Conservation (phyloP, 1,139 yeast species). For the Groenewaldozyma sp. region DNA sequence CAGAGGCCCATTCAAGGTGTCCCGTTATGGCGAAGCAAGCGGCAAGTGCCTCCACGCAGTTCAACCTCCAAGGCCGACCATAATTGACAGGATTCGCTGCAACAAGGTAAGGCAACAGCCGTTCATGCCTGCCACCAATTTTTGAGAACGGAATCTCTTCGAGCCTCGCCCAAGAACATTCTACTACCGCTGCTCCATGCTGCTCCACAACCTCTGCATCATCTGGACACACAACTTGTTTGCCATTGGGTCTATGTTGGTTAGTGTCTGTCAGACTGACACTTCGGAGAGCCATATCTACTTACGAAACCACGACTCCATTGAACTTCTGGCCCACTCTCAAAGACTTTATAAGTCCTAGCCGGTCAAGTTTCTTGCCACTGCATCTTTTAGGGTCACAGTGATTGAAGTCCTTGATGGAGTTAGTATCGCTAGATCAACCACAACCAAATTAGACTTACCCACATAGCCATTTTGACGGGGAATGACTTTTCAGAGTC, state of each 20-base stretch:
- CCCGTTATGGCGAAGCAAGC: slow-evolving; percentile 97
- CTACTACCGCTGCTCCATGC: slow-evolving; percentile 91
- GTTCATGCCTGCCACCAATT: slow-evolving; percentile 85
- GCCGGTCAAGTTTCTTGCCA: slow-evolving; percentile 84
- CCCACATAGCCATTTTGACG: slow-evolving; percentile 37
- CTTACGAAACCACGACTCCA: slow-evolving; percentile 71
- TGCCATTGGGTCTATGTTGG: slow-evolving; percentile 81
- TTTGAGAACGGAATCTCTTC: slow-evolving; percentile 91
- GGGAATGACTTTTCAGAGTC: slow-evolving; percentile 22
- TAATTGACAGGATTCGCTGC: slow-evolving; percentile 97
- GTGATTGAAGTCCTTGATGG: slow-evolving; percentile 84
- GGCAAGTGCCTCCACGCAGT: slow-evolving; percentile 96
- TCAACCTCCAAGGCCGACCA: slow-evolving; percentile 92
- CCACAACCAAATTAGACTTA: slow-evolving; percentile 11
- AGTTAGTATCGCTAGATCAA: neutral
- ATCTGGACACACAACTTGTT: slow-evolving; percentile 81
- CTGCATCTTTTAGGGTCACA: slow-evolving; percentile 98
- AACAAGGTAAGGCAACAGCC: slow-evolving; percentile 81
- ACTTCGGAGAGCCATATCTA: slow-evolving; percentile 1
- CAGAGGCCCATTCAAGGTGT: slow-evolving; percentile 78
- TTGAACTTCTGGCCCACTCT: slow-evolving; percentile 85
- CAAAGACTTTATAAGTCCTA: slow-evolving; percentile 71
- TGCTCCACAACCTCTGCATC: slow-evolving; percentile 71
- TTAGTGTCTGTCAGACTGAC: neutral
- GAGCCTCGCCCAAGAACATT: slow-evolving; percentile 95